Conservation (phyloP, 257 asterid species). For the Przewalskia tangutica region DNA sequence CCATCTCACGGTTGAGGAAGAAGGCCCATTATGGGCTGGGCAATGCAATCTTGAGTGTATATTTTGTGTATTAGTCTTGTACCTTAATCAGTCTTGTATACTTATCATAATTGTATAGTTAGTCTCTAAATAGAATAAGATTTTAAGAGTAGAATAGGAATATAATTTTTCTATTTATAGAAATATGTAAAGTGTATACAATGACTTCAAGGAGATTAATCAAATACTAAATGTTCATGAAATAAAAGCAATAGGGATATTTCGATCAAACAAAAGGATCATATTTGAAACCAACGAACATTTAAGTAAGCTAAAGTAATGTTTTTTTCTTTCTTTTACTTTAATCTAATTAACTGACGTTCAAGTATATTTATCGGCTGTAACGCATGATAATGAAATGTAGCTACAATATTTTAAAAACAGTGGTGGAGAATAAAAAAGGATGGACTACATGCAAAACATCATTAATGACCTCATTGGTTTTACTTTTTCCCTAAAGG, state of each 20-base stretch:
- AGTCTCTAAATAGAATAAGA: too few relatives aligned
- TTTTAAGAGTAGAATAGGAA: too few relatives aligned
- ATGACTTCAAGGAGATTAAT: not conserved
- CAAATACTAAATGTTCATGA: not conserved
- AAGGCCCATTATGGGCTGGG: too few relatives aligned
- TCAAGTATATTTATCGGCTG: not conserved
- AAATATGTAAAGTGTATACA: too few relatives aligned
- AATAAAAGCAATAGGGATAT: not conserved
- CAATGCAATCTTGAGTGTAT: too few relatives aligned
- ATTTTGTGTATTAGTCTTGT: too few relatives aligned
- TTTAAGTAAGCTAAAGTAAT: not conserved
- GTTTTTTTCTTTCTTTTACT: not conserved
- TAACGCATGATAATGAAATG: not conserved
- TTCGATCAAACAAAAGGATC: not conserved
- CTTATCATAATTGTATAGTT: too few relatives aligned
- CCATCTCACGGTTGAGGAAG: too few relatives aligned
- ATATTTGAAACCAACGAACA: not conserved
- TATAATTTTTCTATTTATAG: too few relatives aligned
- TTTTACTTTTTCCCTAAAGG: not conserved
- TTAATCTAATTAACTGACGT: not conserved
- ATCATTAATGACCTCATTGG: not conserved
- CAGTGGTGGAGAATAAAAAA: not conserved
- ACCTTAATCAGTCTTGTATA: too few relatives aligned
- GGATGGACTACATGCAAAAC: not conserved
- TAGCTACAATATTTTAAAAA: not conserved